Evolutionary conservation across 257 asterid genomes (phyloP), one percentile per base, ranked within the genome.

Genomic region (Handroanthus guayacan): DNA sequence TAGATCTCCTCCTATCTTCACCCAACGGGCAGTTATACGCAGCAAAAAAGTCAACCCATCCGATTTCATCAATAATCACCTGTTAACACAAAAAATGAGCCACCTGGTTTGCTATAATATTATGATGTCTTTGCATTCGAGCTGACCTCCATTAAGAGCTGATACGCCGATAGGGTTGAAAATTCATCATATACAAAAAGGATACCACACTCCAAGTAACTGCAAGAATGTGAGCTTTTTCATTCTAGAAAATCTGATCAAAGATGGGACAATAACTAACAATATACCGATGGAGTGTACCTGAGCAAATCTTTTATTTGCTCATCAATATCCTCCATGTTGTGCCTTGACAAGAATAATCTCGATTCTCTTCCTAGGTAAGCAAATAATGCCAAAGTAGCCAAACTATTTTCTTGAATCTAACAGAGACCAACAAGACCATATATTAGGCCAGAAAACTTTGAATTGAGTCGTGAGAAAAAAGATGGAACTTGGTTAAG

Each of bases 341-440:
- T 82, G 81, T 87, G 84, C 79, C 88, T 80, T 36, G 85, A 82
- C 77, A 92, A 86, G 83, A 86, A 90, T 64, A 87, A 74, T 62
- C 97, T 86, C 34, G 97, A 84, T 81, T 89, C 93, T 85, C 93
- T 86, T 82, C 97, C 97, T 55, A 92, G 83, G 80, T 89, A 89
- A 44, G 91, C 89, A 80, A 92, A 92, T 67, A 92, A 88, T 13
- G 92, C 97, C 39, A 90, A 67, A 17, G 89, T 87, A 65, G 91
- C 89, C 88, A 92, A 85, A 86, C 81, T 85, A 70, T 77, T 77
- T 64, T 80, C 91, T 68, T 88, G 83, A 78, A 88, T 83, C 96
- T 88, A 88, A 88, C 52, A 64, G 71, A 71, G 39, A 75, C n/a
- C 57, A 11, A 76, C 45, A 38, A 41, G 75, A 18, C 66, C 38